Evolutionary conservation across 176 grass and related monocot species (phyloP).

Genomic region (Zizania latifolia): DNA sequence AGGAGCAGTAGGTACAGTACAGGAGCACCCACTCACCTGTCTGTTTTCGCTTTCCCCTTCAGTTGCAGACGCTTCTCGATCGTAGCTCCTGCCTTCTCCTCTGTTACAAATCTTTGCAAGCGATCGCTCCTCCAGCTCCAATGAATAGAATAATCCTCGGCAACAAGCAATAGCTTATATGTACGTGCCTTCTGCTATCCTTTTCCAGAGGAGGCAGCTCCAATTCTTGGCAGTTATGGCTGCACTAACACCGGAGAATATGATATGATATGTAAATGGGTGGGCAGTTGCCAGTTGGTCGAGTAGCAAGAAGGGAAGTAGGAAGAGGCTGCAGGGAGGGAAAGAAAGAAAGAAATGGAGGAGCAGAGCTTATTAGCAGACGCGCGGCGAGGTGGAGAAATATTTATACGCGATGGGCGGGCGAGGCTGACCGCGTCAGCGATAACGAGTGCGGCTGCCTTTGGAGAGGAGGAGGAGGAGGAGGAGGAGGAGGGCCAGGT

Average conservation of each 20-base stretch:
- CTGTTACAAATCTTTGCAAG: not conserved
- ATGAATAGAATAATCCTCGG: not conserved
- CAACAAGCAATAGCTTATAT: too few species aligned
- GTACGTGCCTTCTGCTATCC: too few species aligned
- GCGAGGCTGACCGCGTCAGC: slow-evolving; percentile 30
- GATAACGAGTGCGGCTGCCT: not conserved
- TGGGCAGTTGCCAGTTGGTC: not conserved
- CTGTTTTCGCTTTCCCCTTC: not conserved
- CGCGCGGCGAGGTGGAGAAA: slow-evolving; percentile 2
- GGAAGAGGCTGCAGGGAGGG: not conserved
- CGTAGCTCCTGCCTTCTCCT: not conserved
- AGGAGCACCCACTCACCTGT: slow-evolving; percentile 24
- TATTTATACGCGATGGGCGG: slow-evolving; percentile 18
- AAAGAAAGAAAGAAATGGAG: not conserved
- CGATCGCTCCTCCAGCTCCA: not conserved
- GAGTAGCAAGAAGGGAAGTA: not conserved
- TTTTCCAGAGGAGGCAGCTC: not conserved
- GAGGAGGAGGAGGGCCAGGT: not conserved
- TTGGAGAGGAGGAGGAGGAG: not conserved
- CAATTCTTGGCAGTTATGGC: not conserved
- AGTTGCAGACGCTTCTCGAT: not conserved
- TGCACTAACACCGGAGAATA: not conserved
- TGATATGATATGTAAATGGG: not conserved
- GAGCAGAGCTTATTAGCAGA: too few species aligned
- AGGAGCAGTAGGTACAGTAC: not conserved